Evolutionary conservation across 2,329 filamentous ascomycete species (phyloP), one percentile per base, ranked within the genome.

Genomic region (Talaromyces sp.): DNA sequence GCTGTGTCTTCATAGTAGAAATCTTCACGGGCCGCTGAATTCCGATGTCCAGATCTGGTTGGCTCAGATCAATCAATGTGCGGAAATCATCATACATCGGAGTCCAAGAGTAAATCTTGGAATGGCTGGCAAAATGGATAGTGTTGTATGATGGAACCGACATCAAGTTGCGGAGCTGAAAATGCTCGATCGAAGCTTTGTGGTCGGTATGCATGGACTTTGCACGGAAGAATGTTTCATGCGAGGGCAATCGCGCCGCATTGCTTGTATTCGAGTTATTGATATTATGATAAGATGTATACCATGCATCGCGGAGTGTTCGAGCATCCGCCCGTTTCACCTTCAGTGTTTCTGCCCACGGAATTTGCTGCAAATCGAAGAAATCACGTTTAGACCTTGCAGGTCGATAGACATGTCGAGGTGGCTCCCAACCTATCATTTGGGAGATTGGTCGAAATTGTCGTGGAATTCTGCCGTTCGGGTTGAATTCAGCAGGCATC

Each of bases 141-240:
- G 82, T 82, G 54, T 82, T 80, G 36, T 78, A 77, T 11, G 79
- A 79, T 8, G 76, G 79, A 3, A 80, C 77, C 4, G 80, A 79
- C 61, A 86, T 73, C 8, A 83, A 68, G 57, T 85, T 84, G 13
- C 83, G 81, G 3, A 86, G 75, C 60, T 86, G 83, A 57, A 83
- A 85, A 63, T 86, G 83, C 27, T 79, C 75, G 42, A 81, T 77
- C n/a, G 72, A 75, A 4, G 80, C 77, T 49, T 73, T 77, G 56
- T 80, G 76, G 10, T 69, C 69, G 0, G 77, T 80, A 55, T 79
- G 76, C 72, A 80, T 80, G 27, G 76, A 70, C 39, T 74, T 73
- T 50, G 77, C 79, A 4, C 70, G 71, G 65, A 81, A 82, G 57
- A 74, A 80, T 17, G 65, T 70, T 55, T 80, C 80, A 1, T 68